Percentiles rank a stretch among this genome's conserved stretches.
phyloP scores from a whole-genome alignment of 805 yeast genomes.

The Wickerhamomyces hampshirensis region DNA sequence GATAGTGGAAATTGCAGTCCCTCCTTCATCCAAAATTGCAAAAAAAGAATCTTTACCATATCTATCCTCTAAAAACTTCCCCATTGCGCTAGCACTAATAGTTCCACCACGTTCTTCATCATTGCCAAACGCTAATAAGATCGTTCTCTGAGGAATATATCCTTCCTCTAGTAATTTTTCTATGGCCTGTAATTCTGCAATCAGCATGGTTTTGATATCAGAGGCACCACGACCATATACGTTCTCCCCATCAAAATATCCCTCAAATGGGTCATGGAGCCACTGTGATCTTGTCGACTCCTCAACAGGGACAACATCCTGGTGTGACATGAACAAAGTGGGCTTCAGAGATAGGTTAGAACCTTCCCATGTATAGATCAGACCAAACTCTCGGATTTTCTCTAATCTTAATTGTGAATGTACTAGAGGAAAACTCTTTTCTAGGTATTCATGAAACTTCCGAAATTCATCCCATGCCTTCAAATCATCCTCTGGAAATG shows the following conservation, averaged over 20 bases:
- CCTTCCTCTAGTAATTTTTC: constrained; percentile 44
- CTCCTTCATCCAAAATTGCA: constrained; percentile 62
- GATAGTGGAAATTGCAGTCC: constrained; percentile 35
- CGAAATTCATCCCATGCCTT: constrained; percentile 19
- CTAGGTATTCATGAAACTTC: constrained; percentile 49
- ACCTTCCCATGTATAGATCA: constrained; percentile 64
- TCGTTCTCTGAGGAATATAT: constrained; percentile 50
- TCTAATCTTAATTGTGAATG: constrained; percentile 43
- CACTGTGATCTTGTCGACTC: constrained; percentile 50
- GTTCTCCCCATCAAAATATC: constrained; percentile 55
- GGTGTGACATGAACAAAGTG: constrained; percentile 65
- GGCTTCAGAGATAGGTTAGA: constrained; percentile 49
- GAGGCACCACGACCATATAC: constrained; percentile 73
- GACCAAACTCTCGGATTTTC: constrained; percentile 55
- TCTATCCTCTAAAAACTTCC: constrained; percentile 37
- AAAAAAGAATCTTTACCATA: constrained; percentile 57
- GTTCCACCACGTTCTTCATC: constrained; percentile 72
- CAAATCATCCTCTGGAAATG: constrained; percentile 29
- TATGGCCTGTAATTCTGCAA: constrained; percentile 57
- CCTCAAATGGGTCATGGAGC: constrained; percentile 62
- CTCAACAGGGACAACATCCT: constrained; percentile 77
- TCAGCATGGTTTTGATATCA: constrained; percentile 68
- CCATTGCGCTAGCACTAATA: constrained; percentile 51
- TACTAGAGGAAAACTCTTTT: constrained; percentile 48
- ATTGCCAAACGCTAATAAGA: constrained; percentile 62